A percentile compares a stretch with the other conserved stretches of the same genome.
Evolutionary conservation across 1,284 basidiomycete genomes (phyloP).

Genomic region (Microbotryum intermedium): DNA sequence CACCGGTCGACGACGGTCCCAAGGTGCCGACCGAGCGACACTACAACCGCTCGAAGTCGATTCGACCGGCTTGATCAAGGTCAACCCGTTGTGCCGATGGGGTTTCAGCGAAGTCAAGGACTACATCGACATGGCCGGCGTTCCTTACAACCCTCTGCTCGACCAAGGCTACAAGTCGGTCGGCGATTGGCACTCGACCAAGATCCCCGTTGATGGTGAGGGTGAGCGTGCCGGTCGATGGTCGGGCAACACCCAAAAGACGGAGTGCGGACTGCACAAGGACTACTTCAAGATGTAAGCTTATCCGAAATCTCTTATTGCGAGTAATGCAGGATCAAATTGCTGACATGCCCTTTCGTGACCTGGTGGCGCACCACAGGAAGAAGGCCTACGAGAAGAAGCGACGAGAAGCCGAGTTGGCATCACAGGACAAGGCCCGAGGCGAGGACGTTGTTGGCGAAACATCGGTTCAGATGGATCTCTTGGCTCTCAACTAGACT

Average conservation of each 20-base stretch:
- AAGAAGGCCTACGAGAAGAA: constrained; percentile 37
- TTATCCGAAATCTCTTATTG: background rate
- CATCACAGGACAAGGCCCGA: constrained; percentile 29
- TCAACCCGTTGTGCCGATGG: constrained; percentile 92
- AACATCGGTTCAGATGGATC: constrained; percentile 11
- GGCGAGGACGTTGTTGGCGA: constrained; percentile 31
- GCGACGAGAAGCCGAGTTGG: constrained; percentile 32
- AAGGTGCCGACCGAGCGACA: constrained; percentile 75
- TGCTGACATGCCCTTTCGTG: background rate
- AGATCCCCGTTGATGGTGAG: constrained; percentile 53
- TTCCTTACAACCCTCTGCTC: constrained; percentile 82
- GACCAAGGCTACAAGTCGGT: constrained; percentile 88
- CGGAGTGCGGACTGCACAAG: constrained; percentile 89
- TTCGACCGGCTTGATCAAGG: constrained; percentile 80
- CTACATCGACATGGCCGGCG: constrained; percentile 73
- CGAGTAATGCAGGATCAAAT: background rate
- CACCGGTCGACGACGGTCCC: constrained; percentile 84
- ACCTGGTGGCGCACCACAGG: constrained; percentile 40
- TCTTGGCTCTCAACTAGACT: too few relatives aligned
- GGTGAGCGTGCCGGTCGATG: constrained; percentile 80
- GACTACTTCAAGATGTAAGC: constrained; percentile 49
- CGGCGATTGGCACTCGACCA: constrained; percentile 95
- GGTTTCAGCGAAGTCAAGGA: constrained; percentile 74
- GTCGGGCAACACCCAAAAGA: constrained; percentile 77
- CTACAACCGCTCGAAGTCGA: constrained; percentile 86